Evolutionary conservation across 768 basidiomycete genomes (phyloP).

Genomic region (Cyclocybe cylindracea): DNA sequence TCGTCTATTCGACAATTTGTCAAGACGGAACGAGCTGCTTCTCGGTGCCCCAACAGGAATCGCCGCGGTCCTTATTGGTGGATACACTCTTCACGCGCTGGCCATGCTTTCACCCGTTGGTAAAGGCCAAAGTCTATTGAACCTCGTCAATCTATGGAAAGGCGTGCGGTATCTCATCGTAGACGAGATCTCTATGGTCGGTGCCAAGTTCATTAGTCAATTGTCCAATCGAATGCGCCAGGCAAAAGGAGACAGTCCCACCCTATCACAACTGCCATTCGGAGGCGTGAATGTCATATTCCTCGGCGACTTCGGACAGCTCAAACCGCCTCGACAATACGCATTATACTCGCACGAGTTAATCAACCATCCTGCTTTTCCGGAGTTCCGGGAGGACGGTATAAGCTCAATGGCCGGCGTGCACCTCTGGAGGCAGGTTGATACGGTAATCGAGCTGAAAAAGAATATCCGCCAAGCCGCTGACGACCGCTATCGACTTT

Average conservation of each 20-base stretch:
- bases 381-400: no score
- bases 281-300: constrained; percentile 33
- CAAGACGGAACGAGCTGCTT: constrained; percentile 6
- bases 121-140: constrained; percentile 5
- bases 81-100: constrained; percentile 29
- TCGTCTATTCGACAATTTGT: constrained; percentile 10
- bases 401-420: no score
- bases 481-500: no score
- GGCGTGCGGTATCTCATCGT: constrained; percentile 19
- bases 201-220: constrained; percentile 16
- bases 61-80: constrained; percentile 25
- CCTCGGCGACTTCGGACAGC: constrained; percentile 29
- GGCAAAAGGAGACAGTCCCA: constrained; percentile 14
- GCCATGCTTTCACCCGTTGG: constrained; percentile 11
- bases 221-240: constrained; percentile 18
- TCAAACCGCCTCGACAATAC: constrained; percentile 16
- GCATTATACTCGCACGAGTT: constrained; percentile 17
- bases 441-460: no score
- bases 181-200: constrained; percentile 19
- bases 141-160: constrained; percentile 12
- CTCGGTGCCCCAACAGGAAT: constrained; percentile 28
- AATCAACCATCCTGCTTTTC: not conserved
- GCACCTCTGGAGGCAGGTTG: no score
- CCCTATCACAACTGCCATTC: constrained; percentile 12
- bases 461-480: no score